Evolutionary conservation across 2,329 filamentous ascomycete species (phyloP), one percentile per base, ranked within the genome.

Genomic region (Arthrocladium fulminans): DNA sequence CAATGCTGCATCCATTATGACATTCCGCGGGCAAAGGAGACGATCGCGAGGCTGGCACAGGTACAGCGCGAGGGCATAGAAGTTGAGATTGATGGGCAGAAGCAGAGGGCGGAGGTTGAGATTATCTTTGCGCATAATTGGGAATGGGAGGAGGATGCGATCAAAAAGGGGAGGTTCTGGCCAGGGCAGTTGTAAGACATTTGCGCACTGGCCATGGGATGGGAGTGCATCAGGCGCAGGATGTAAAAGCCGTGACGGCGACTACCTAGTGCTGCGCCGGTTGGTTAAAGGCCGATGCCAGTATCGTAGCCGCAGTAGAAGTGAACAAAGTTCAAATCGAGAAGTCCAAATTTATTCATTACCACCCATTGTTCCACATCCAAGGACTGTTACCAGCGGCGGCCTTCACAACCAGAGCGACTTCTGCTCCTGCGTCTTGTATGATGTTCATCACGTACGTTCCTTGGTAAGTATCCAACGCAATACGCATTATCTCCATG

Each of bases 111-210:
- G 15, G 48, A 50, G 12, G 56, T 65, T 8, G 62, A 66, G 43
- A 53, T 64, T 23, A 56, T 64, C 12, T 57, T 63, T 37, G 62
- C 61, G 1, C 63, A 65, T 57, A 59, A 65, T 56, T 54, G 52
- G 44, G 54, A 59, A 24, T 65, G 62, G 63, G 58, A 59, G 29
- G 53, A 56, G 43, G 42, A 53, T 15, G 54, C 53, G 23, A 41
- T 50, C 42, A 49, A 47, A 39, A 15, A 50, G 8, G 45, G 44
- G 12, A 52, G 51, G 38, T 59, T 57, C 30, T 57, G 32, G 29
- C 50, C 50, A 17, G 50, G 50, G 12, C 17, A 35, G 40, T 15
- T 45, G 24, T 42, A 20, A 46, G n/a, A n/a, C n/a, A n/a, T n/a
- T n/a, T n/a, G n/a, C n/a, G n/a, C n/a, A n/a, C n/a, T n/a, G n/a